phyloP scores from a whole-genome alignment of 495 filamentous ascomycete genomes.

The Hypomontagnella submonticulosa region DNA sequence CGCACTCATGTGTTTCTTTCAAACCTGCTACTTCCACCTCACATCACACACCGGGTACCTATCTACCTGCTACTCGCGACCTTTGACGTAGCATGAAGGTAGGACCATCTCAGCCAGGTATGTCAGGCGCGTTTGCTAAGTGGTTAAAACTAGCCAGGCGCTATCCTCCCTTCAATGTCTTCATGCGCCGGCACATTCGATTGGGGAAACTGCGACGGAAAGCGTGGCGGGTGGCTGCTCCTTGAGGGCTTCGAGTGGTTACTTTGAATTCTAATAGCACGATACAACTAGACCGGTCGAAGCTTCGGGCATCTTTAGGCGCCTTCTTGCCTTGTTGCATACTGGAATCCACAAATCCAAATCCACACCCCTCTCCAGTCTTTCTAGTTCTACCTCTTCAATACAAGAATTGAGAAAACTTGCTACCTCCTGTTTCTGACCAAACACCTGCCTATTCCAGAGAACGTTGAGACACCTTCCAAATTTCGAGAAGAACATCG shows the following conservation, averaged over 20 bases:
- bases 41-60: constrained; percentile 21
- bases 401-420: not conserved
- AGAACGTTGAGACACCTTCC: constrained; percentile 2
- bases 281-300: not conserved
- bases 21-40: not conserved
- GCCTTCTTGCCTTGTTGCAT: constrained; percentile 16
- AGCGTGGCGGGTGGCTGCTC: not conserved
- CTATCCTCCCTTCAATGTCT: not conserved
- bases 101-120: constrained; percentile 7
- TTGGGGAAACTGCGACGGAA: constrained; percentile 20
- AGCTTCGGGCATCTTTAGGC: constrained; percentile 30
- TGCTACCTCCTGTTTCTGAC: constrained; percentile 1
- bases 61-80: constrained; percentile 24
- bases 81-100: constrained; percentile 18
- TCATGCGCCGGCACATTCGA: constrained; percentile 4
- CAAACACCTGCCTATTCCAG: constrained; percentile 7
- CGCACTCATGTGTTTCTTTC: constrained; percentile 13
- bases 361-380: constrained; percentile 16
- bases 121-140: constrained; percentile 11
- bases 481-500: constrained; percentile 13
- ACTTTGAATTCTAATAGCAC: not conserved
- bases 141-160: not conserved
- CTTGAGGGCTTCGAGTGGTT: no score
- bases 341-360: constrained; percentile 27
- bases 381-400: not conserved